Evolutionary conservation across 257 asterid genomes (phyloP).

Genomic region (Solanum gracilifrons): DNA sequence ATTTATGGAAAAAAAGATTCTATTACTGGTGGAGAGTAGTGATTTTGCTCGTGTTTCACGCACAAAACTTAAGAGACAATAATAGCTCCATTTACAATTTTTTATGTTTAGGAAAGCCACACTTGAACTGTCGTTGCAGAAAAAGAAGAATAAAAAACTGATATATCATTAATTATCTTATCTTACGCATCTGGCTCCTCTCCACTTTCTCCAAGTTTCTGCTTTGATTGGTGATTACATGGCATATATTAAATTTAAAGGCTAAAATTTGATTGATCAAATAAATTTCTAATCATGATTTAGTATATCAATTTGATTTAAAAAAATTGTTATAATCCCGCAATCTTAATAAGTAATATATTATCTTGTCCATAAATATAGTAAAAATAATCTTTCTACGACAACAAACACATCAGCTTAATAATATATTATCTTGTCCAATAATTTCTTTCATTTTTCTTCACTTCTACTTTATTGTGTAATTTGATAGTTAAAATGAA

Average conservation of each 20-base stretch:
- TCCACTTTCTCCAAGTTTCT: background rate
- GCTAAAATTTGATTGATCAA: background rate
- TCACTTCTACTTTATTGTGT: background rate
- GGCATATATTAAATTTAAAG: background rate
- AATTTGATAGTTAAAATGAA: no score
- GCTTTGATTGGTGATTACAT: no score
- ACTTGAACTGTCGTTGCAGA: background rate
- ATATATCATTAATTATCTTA: background rate
- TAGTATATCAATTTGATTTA: background rate
- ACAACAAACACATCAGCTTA: background rate
- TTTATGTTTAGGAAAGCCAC: background rate
- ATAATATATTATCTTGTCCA: background rate
- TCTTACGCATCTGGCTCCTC: background rate
- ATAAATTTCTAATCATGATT: no score
- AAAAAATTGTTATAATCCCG: background rate
- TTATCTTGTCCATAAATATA: no score
- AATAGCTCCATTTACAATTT: background rate
- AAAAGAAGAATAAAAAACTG: background rate
- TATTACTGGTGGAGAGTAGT: background rate
- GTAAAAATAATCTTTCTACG: no score
- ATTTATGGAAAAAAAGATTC: background rate
- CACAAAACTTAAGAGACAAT: background rate
- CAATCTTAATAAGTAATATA: no score
- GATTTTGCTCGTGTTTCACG: background rate
- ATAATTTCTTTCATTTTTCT: background rate